Evolutionary conservation across 148 eudicot genomes (phyloP), one percentile per base, ranked within the genome.

Genomic region (Cornus suecica): DNA sequence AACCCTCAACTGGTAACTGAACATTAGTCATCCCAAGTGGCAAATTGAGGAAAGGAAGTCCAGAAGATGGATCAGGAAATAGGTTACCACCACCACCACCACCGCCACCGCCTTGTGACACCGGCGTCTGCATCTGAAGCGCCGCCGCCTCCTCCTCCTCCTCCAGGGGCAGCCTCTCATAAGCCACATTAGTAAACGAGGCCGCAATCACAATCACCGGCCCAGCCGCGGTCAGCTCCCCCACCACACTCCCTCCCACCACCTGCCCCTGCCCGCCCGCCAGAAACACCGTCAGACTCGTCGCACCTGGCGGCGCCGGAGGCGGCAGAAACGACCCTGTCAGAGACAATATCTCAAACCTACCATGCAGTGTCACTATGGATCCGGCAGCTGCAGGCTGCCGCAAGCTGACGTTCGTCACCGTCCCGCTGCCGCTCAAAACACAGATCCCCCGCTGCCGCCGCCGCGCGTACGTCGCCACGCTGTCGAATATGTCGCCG

Each of bases 201-300:
- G 94, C 69, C 0, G 94, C 94, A 6, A 90, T 87, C 20, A 90
- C 89, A 5, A 90, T 87, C 0, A 90, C 94, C 0, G 92, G 90
- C 1, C 94, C 94, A 0, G 92, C 85, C 0, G 94, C 94, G 1
- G 77, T 70, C 28, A 90, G 74, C 80, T 88, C 92, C 0, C 94
- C 94, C 14, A 88, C 92, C 1, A 90, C 94, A 78, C 83, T 87
- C 3, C 94, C 94, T 2, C 94, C 94, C 1, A 90, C 90, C 0
- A 90, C 89, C 75, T 90, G 92, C 13, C 94, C 94, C 56, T 90
- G 94, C 11, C 94, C 94, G 13, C 94, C 94, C 0, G 90, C 92
- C 23, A 90, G 58, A 64, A 84, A 90, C 11, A 90, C 74, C 2
- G 89, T 88, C 37, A 90, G 58, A 62, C 90, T 85, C 2, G 94